A percentile compares a stretch with the other conserved stretches of the same genome.
Conservation (phyloP, 495 filamentous ascomycete species). For the Aspergillus campestris region DNA sequence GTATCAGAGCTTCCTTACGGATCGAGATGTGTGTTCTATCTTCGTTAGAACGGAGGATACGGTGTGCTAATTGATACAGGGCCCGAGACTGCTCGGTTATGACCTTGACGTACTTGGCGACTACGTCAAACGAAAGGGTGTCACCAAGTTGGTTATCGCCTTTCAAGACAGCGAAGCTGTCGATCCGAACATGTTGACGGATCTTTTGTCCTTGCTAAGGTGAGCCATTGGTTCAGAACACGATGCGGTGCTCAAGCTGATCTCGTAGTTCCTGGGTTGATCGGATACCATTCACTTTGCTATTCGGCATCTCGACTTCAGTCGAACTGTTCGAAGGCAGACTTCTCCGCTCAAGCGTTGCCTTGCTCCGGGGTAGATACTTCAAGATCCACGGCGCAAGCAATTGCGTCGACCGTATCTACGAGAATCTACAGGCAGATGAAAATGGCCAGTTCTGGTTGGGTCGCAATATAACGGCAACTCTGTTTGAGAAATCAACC, state of each 20-base stretch:
- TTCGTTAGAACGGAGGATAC: neutral
- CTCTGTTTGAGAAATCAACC: slow-evolving; percentile 66
- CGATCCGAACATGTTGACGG: slow-evolving; percentile 66
- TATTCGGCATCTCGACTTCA: slow-evolving; percentile 88
- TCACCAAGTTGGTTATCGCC: slow-evolving; percentile 60
- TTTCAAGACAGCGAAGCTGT: slow-evolving; percentile 93
- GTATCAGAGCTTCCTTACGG: slow-evolving; percentile 36
- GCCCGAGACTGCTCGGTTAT: slow-evolving; percentile 74
- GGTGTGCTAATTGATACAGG: slow-evolving; percentile 34
- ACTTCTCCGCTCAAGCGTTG: slow-evolving; percentile 64
- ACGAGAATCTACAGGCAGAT: slow-evolving; percentile 56
- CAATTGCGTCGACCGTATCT: slow-evolving; percentile 69
- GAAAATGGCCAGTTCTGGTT: slow-evolving; percentile 50
- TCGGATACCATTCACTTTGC: slow-evolving; percentile 79
- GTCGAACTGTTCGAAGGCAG: slow-evolving; percentile 81
- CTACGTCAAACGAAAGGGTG: slow-evolving; percentile 46
- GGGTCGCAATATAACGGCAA: slow-evolving; percentile 54
- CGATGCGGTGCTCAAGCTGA: neutral
- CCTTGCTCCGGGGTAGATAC: slow-evolving; percentile 62
- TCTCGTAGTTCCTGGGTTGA: slow-evolving; percentile 66
- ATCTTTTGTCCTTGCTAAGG: slow-evolving; percentile 72
- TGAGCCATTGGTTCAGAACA: slow-evolving; percentile 24
- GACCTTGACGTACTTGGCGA: slow-evolving; percentile 76
- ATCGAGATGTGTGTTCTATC: slow-evolving; percentile 41
- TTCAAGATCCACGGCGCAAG: slow-evolving; percentile 77